phyloP scores from a whole-genome alignment of 805 yeast species.

The Gaillardinia entomophila region DNA sequence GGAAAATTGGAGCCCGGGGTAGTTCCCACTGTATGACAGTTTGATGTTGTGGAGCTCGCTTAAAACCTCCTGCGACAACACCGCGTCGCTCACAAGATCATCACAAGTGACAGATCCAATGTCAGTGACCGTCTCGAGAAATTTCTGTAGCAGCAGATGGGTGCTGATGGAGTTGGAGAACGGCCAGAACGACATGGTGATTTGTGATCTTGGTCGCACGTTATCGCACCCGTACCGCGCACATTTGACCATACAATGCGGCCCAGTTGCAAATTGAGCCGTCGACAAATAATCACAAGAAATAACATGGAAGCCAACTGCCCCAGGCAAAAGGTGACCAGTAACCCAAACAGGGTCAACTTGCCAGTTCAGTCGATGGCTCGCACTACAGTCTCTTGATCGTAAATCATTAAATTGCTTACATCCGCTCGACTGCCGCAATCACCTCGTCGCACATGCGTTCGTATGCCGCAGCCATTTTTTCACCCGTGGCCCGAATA shows the following conservation, averaged over 20 bases:
- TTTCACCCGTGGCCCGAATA: slow-evolving; percentile 40
- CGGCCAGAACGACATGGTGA: slow-evolving; percentile 49
- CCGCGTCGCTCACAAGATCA: slow-evolving; percentile 26
- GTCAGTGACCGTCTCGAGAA: slow-evolving; percentile 33
- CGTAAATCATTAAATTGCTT: slow-evolving; percentile 12
- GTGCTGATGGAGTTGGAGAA: slow-evolving; percentile 31
- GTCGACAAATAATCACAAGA: no score
- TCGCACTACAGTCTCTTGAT: no score
- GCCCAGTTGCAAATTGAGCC: no score
- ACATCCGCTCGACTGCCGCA: slow-evolving; percentile 29
- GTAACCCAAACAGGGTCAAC: no score
- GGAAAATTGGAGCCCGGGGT: slow-evolving; percentile 18
- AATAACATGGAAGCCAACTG: no score
- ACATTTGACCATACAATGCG: no score
- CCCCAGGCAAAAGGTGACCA: no score
- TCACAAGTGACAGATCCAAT: slow-evolving; percentile 23
- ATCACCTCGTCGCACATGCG: slow-evolving; percentile 49
- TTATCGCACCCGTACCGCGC: no score
- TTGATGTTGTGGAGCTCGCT: slow-evolving; percentile 33
- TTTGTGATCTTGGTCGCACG: no score
- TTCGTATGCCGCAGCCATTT: slow-evolving; percentile 43
- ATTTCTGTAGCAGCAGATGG: slow-evolving; percentile 35
- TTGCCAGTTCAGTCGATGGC: no score
- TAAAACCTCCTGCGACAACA: slow-evolving; percentile 30
- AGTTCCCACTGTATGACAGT: slow-evolving; percentile 26